Percentiles rank a stretch among this genome's conserved stretches.
phyloP scores from a whole-genome alignment of 805 yeast genomes.

The Candida stauntonica region DNA sequence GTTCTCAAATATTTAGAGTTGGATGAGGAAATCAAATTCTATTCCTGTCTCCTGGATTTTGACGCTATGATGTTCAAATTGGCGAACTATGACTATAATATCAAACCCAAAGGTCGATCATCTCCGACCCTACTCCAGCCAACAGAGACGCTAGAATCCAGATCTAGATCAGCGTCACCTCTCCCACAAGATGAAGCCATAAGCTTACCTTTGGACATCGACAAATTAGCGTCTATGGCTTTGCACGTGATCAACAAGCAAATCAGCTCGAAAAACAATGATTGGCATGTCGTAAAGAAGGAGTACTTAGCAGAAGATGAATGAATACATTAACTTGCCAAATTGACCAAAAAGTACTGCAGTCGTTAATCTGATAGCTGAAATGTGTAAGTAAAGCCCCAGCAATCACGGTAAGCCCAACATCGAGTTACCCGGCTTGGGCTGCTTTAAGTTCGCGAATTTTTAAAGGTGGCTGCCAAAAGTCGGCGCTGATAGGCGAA shows the following conservation, averaged over 20 bases:
- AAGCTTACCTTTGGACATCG: constrained; percentile 4
- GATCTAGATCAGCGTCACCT: background rate
- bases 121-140: background rate
- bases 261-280: constrained; percentile 19
- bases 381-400: background rate
- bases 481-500: background rate
- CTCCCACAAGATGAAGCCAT: constrained; percentile 1
- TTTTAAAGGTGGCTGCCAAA: background rate
- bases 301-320: constrained; percentile 12
- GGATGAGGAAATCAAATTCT: constrained; percentile 6
- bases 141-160: background rate
- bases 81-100: constrained; percentile 18
- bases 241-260: constrained; percentile 4
- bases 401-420: background rate
- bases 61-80: constrained; percentile 24
- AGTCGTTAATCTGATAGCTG: too few species aligned
- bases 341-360: too few species aligned
- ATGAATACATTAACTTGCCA: too few species aligned
- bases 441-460: too few species aligned
- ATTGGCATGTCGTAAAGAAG: constrained; percentile 26
- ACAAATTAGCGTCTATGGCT: constrained; percentile 4
- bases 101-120: background rate
- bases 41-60: constrained; percentile 16
- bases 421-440: background rate
- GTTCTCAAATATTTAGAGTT: constrained; percentile 15